These are phyloP conservation scores for Neonectria hederae DNA, from an alignment of 2,329 filamentous ascomycete species.

Conservation along the genomic window DNA sequence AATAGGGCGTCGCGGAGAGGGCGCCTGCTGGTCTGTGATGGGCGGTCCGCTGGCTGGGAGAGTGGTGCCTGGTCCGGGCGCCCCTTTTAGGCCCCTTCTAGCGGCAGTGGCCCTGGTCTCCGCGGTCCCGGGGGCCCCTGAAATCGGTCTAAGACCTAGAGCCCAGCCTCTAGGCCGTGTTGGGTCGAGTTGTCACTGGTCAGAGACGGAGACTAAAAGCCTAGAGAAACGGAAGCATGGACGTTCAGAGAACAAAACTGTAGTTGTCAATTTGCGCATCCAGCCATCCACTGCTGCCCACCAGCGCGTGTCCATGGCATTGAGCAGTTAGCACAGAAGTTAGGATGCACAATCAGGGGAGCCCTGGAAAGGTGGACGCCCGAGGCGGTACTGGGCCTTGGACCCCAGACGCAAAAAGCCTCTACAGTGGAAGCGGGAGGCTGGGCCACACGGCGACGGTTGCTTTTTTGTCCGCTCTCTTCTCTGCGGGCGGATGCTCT, in stretches of 20 bases:
- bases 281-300: background rate
- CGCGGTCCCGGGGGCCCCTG: slow-evolving; percentile 35
- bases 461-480: slow-evolving; percentile 22
- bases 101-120: slow-evolving; percentile 31
- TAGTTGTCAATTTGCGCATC: background rate
- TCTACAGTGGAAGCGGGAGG: background rate
- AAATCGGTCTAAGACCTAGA: slow-evolving; percentile 16
- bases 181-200: background rate
- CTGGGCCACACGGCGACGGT: background rate
- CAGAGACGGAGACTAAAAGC: background rate
- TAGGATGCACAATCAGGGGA: background rate
- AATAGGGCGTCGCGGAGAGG: slow-evolving; percentile 21
- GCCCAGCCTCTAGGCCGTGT: background rate
- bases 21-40: slow-evolving; percentile 32
- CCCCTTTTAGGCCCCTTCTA: slow-evolving; percentile 28
- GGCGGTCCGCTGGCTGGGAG: slow-evolving; percentile 19
- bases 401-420: background rate
- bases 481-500: no score
- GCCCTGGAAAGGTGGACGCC: background rate
- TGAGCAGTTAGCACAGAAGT: background rate
- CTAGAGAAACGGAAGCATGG: background rate
- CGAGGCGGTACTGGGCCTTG: background rate
- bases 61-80: slow-evolving; percentile 36
- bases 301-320: background rate
- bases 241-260: background rate